Base-by-base conservation (phyloP, 2,329 filamentous ascomycete species). In the Pseudophaeomoniella oleicola region DNA sequence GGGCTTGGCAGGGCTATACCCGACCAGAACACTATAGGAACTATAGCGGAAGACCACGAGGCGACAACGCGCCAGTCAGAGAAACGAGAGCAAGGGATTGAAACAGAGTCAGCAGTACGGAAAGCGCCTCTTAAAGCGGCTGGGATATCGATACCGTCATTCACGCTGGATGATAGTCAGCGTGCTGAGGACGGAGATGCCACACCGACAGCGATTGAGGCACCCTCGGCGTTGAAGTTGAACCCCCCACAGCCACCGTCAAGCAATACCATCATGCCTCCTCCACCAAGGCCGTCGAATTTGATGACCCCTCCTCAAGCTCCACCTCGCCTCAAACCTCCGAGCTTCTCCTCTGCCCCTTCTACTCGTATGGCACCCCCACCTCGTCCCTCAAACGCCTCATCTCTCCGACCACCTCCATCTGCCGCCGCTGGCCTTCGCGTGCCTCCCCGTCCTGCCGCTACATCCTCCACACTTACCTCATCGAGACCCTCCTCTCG, bases 401-500 rank as follows among this genome's bases (percentile, higher is more conserved):
- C 43, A 19, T 49, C 56, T 19, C 51, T 64, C 16, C 52, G 52
- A 5, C 55, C 60, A 30, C 60, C 62, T 4, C 62, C 61, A 4
- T 65, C 64, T 5, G 51, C 58, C 12, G 63, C 63, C 9, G 51
- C 61, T 10, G 53, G 55, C 10, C 53, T 63, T n/a, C 59, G 63
- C 29, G 56, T 50, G 3, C 56, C 58, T 10, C 48, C 50, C 2
- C 41, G 39, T 17, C 39, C 42, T 22, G 42, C 64, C 12, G 56
- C 60, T 16, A 49, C 60, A 36, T 51, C 56, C 38, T 58, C 58
- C 46, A 49, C 55, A 32, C 59, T 61, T 30, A 52, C 61, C 30
- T 58, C 50, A 43, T 45, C 50, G n/a, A 39, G 60, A 71, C 56
- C 82, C 36, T 42, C 55, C 11, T 54, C 56, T 3, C 51, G 54